phyloP scores from a whole-genome alignment of 495 filamentous ascomycete species.

The Friedmanniomyces endolithicus region DNA sequence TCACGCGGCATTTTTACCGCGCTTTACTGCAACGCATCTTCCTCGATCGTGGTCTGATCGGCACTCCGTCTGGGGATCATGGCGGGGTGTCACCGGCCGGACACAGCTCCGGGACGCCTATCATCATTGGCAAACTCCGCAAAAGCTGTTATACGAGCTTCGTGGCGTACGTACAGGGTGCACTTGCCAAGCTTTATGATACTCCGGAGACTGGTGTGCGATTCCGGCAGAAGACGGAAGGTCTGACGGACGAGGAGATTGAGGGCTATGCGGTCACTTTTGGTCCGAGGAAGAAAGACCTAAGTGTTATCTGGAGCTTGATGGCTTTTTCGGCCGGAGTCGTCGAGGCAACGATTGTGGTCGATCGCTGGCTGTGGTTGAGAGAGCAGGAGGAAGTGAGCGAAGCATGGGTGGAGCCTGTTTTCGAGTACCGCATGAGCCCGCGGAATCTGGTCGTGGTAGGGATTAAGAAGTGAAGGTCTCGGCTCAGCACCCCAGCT shows the following conservation, averaged over 20 bases:
- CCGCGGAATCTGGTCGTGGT: conserved; percentile 83
- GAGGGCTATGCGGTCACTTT: conserved; percentile 52
- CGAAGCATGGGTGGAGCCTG: conserved; percentile 73
- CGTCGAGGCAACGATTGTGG: conserved; percentile 78
- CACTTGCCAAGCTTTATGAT: conserved; percentile 56
- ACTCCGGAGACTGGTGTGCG: conserved; percentile 37
- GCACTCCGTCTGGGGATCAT: conserved; percentile 38
- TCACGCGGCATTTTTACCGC: conserved; percentile 87
- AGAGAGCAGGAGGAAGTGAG: conserved; percentile 48
- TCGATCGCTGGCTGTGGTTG: conserved; percentile 84
- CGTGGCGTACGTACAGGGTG: conserved; percentile 63
- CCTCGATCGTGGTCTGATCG: conserved; percentile 63
- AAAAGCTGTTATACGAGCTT: conserved; percentile 73
- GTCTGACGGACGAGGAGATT: conserved; percentile 62
- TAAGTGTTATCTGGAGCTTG: conserved; percentile 77
- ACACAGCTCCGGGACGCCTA: conserved; percentile 44
- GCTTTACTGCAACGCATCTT: conserved; percentile 83
- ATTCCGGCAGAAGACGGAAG: conserved; percentile 46
- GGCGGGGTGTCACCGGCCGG: conserved; percentile 26
- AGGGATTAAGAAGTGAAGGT: conserved; percentile 54
- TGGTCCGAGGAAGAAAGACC: conserved; percentile 56
- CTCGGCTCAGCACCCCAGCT: not conserved
- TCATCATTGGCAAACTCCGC: conserved; percentile 74
- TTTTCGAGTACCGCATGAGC: conserved; percentile 82
- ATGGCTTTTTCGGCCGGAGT: conserved; percentile 91